phyloP scores from a whole-genome alignment of 1,139 yeast species.

The Kluyveromyces sp. region DNA sequence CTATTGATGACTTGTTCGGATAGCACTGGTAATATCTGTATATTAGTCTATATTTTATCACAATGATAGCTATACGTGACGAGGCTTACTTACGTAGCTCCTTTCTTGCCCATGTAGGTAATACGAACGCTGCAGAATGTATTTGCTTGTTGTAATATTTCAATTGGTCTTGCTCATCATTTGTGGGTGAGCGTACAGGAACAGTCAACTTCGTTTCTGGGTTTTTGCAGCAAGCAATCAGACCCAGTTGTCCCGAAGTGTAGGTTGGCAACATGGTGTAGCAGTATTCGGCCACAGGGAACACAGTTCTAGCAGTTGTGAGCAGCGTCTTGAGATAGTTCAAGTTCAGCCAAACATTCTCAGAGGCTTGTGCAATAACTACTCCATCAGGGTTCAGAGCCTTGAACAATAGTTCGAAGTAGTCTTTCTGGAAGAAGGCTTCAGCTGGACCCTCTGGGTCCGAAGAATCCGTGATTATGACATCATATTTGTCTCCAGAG shows the following conservation, averaged over 20 bases:
- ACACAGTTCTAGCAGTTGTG: conserved; percentile 59
- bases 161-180: conserved; percentile 48
- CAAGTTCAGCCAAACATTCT: conserved; percentile 86
- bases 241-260: conserved; percentile 93
- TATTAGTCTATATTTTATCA: not conserved
- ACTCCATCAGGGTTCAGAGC: conserved; percentile 71
- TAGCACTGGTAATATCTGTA: conserved; percentile 11
- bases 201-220: conserved; percentile 40
- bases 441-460: conserved; percentile 99
- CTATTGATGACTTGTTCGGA: conserved; percentile 57
- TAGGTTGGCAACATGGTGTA: conserved; percentile 91
- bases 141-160: conserved; percentile 67
- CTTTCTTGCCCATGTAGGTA: conserved; percentile 78
- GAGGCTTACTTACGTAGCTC: conserved; percentile 24
- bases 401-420: conserved; percentile 62
- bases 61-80: not conserved
- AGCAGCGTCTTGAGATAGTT: conserved; percentile 55
- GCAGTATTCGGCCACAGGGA: conserved; percentile 69
- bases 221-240: conserved; percentile 74
- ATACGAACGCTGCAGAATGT: conserved; percentile 72
- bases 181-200: conserved; percentile 49
- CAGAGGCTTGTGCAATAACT: conserved; percentile 87
- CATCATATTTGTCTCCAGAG: conserved; percentile 50
- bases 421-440: conserved; percentile 77
- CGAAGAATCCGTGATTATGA: conserved; percentile 89